Percentiles rank a stretch among this genome's conserved stretches.
These are phyloP conservation scores for Vaucheria bursata DNA, from an alignment of 352 stramenopile genomes.

Conservation along the genomic window DNA sequence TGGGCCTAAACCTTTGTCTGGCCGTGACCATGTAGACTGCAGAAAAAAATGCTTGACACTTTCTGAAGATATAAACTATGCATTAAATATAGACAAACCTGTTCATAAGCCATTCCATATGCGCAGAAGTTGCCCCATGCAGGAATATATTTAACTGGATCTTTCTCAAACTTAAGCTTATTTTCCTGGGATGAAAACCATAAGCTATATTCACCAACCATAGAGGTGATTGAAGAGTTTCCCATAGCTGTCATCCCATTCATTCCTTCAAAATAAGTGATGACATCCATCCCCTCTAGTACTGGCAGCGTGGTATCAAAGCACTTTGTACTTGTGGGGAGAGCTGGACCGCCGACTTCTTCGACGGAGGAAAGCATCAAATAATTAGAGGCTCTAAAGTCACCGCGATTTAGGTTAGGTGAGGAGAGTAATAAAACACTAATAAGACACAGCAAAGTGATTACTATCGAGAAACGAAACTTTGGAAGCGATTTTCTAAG, in stretches of 20 bases:
- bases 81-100: not conserved
- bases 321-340: not conserved
- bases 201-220: not conserved
- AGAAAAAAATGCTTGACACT: not conserved
- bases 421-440: too few relatives aligned
- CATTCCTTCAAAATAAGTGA: not conserved
- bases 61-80: not conserved
- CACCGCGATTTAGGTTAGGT: too few relatives aligned
- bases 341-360: not conserved
- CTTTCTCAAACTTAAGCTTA: not conserved
- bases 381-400: too few relatives aligned
- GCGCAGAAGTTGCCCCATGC: constrained; percentile 8
- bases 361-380: too few relatives aligned
- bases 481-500: too few relatives aligned
- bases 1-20: not conserved
- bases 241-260: not conserved
- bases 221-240: not conserved
- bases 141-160: not conserved
- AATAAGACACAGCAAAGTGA: too few relatives aligned
- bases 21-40: not conserved
- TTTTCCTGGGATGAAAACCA: not conserved
- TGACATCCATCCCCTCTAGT: not conserved
- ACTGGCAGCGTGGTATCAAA: not conserved
- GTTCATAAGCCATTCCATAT: constrained; percentile 3
- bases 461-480: too few relatives aligned